Evolutionary conservation across 2,329 filamentous ascomycete species (phyloP).

Genomic region (Cladosporium halotolerans): DNA sequence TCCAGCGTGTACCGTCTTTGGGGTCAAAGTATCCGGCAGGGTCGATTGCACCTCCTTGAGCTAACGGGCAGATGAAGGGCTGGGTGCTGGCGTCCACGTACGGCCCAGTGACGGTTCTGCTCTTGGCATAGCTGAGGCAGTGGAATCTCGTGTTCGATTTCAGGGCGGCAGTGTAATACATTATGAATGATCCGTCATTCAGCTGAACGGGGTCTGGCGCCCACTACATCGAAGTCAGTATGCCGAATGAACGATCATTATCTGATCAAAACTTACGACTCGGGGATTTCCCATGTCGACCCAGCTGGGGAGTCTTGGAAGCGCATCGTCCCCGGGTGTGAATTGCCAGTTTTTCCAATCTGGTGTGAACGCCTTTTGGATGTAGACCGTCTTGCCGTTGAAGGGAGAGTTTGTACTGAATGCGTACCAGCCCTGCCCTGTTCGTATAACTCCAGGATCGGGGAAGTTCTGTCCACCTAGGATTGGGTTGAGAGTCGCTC

Average conservation of each 20-base stretch:
- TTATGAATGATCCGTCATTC: constrained; percentile 21
- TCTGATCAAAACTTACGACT: constrained; percentile 38
- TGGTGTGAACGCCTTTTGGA: constrained; percentile 48
- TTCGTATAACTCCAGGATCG: constrained; percentile 47
- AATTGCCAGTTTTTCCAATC: constrained; percentile 44
- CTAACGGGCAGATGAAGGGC: constrained; percentile 23
- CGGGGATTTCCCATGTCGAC: constrained; percentile 40
- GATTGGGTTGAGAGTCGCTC: constrained; percentile 12
- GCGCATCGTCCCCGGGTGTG: constrained; percentile 43
- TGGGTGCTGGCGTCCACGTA: constrained; percentile 21
- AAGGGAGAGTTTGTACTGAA: constrained; percentile 43
- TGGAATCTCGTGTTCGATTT: constrained; percentile 19
- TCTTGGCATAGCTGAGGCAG: constrained; percentile 26
- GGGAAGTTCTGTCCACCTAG: constrained; percentile 42
- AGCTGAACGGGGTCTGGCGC: constrained; percentile 53
- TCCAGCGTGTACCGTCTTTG: constrained; percentile 18
- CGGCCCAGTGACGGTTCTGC: constrained; percentile 21
- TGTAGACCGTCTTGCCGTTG: constrained; percentile 33
- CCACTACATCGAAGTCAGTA: constrained; percentile 33
- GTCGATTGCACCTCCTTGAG: constrained; percentile 26
- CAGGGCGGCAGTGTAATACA: constrained; percentile 26
- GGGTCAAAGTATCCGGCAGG: constrained; percentile 22
- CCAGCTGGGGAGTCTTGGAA: constrained; percentile 48
- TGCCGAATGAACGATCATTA: constrained; percentile 36
- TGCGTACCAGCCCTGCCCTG: constrained; percentile 48